Conservation (phyloP, 805 yeast species). For the Kockiozyma suomiensis region DNA sequence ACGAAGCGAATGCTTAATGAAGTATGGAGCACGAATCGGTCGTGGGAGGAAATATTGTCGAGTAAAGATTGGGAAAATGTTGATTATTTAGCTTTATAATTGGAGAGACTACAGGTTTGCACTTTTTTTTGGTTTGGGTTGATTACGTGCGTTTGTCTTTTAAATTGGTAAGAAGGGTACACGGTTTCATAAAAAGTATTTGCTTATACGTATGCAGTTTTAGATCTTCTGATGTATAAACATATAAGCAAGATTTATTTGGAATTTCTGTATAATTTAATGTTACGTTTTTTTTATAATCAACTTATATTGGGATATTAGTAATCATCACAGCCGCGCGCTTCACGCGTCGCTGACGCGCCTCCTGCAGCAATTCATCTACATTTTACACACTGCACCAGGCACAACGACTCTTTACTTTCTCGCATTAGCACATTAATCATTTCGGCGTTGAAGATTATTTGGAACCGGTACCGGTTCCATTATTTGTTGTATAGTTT, state of each 20-base stretch:
- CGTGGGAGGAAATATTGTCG: conserved; percentile 30
- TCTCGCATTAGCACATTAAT: no score
- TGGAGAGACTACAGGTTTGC: no score
- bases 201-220: not conserved
- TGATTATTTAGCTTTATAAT: conserved; percentile 25
- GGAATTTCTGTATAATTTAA: no score
- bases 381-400: no score
- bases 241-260: not conserved
- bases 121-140: not conserved
- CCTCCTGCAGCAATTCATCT: not conserved
- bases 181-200: conserved; percentile 2
- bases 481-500: not conserved
- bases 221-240: not conserved
- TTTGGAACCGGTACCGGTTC: not conserved
- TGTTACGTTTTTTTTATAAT: no score
- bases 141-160: not conserved
- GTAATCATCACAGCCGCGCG: no score
- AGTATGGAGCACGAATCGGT: conserved; percentile 17
- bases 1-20: conserved; percentile 17
- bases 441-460: not conserved
- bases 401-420: no score
- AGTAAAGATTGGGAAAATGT: conserved; percentile 24
- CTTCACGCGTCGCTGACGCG: no score
- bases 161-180: not conserved
- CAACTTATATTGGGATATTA: no score